Evolutionary conservation across 176 grass and related monocot genomes (phyloP).

Genomic region (Bonia amplexicaulis): DNA sequence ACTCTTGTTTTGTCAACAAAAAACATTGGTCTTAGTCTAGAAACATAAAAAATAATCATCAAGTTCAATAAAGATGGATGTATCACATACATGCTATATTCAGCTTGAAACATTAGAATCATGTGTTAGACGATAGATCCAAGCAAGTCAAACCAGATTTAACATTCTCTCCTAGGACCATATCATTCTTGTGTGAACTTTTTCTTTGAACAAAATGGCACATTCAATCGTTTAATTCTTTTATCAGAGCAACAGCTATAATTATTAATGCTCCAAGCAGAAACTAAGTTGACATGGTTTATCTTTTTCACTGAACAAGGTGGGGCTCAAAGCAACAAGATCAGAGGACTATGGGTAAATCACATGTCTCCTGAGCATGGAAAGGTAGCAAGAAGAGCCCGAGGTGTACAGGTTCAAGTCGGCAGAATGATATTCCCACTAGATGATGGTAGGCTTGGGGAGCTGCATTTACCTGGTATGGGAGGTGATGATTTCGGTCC

Average conservation of each 20-base stretch:
- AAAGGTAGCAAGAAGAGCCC: conserved; percentile 59
- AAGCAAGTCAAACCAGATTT: conserved; percentile 2
- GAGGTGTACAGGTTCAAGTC: conserved; percentile 66
- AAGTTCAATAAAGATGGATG: neutral
- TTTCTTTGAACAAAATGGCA: neutral
- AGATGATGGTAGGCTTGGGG: conserved; percentile 84
- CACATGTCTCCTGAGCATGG: conserved; percentile 69
- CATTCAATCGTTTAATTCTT: neutral
- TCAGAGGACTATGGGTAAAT: conserved; percentile 67
- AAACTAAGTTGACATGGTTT: conserved; percentile 16
- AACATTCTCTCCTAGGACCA: neutral
- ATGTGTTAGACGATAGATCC: neutral
- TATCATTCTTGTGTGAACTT: neutral
- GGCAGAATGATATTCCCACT: conserved; percentile 73
- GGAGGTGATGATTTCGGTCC: conserved; percentile 69
- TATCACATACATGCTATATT: neutral
- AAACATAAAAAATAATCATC: neutral
- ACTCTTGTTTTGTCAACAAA: conserved; percentile 4
- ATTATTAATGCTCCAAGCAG: neutral
- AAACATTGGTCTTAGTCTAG: neutral
- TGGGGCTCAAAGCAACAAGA: conserved; percentile 46
- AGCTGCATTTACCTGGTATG: conserved; percentile 78
- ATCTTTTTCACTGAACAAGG: conserved; percentile 48
- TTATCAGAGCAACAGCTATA: neutral
- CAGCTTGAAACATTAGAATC: neutral